Evolutionary conservation across 495 filamentous ascomycete genomes (phyloP).

Genomic region (Neurospora hispaniola): DNA sequence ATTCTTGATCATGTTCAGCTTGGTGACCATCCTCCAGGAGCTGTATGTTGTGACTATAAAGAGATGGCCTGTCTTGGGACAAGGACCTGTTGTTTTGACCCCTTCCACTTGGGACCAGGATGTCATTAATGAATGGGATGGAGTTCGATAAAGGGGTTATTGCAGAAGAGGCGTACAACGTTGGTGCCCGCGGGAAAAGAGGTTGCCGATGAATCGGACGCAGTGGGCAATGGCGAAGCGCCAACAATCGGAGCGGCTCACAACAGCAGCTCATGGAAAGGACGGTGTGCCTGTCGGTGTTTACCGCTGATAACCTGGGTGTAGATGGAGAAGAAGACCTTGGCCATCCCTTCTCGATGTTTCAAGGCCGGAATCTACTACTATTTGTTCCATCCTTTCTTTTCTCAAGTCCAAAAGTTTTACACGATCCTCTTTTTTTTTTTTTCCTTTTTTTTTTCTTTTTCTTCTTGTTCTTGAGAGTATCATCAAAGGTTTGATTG

Average conservation of each 20-base stretch:
- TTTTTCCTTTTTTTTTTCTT: background rate
- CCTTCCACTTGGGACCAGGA: slow-evolving; percentile 7
- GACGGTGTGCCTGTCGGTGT: background rate
- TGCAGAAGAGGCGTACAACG: slow-evolving; percentile 28
- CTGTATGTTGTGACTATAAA: slow-evolving; percentile 8
- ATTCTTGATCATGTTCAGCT: slow-evolving; percentile 2
- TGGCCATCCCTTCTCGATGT: background rate
- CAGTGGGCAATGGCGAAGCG: background rate
- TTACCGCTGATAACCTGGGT: background rate
- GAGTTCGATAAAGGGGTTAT: background rate
- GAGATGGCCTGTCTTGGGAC: slow-evolving; percentile 14
- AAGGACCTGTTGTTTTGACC: slow-evolving; percentile 9
- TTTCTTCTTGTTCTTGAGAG: background rate
- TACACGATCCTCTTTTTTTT: slow-evolving; percentile 1
- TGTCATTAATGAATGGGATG: background rate
- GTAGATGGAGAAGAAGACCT: background rate
- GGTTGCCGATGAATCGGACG: slow-evolving; percentile 5
- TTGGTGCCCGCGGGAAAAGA: slow-evolving; percentile 43
- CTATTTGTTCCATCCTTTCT: background rate
- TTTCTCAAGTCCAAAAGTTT: background rate
- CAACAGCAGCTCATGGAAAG: background rate
- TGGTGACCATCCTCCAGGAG: slow-evolving; percentile 10
- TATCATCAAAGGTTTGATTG: slow-evolving; percentile 11
- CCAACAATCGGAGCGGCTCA: background rate
- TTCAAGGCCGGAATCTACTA: background rate